A percentile compares a stretch with the other conserved stretches of the same genome.
Evolutionary conservation across 1,284 basidiomycete species (phyloP).

Genomic region (Malassezia slooffiae): DNA sequence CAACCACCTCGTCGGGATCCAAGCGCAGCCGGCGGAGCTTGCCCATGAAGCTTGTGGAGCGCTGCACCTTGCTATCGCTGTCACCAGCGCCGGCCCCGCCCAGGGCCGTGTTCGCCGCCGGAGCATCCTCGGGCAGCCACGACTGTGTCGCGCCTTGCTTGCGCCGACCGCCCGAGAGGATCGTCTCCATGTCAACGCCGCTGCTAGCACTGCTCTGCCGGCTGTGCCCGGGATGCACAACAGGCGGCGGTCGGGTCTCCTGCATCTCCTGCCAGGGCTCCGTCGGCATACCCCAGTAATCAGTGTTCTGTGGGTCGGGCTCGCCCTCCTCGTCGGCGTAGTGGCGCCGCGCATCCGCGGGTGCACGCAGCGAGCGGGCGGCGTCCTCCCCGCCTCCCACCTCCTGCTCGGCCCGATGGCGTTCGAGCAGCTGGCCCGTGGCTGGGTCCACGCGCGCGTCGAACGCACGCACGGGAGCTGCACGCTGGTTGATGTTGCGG

Average conservation of each 20-base stretch:
- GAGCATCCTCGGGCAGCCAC: too few species aligned
- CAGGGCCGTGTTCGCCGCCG: too few species aligned
- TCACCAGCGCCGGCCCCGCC: too few species aligned
- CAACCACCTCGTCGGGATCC: constrained; percentile 4
- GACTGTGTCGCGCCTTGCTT: too few species aligned
- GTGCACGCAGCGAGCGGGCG: too few species aligned
- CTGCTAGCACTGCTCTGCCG: neutral
- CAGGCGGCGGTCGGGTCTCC: neutral
- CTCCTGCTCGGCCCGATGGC: constrained; percentile 6
- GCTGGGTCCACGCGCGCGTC: constrained; percentile 39
- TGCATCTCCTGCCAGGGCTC: constrained; percentile 45
- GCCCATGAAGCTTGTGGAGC: constrained; percentile 9
- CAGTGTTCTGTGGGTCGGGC: constrained; percentile 33
- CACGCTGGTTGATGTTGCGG: constrained; percentile 24
- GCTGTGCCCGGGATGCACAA: too few species aligned
- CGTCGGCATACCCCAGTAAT: constrained; percentile 37
- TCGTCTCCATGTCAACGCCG: constrained; percentile 13
- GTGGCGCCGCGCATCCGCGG: too few species aligned
- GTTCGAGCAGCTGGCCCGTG: constrained; percentile 25
- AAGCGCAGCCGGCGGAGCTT: constrained; percentile 7
- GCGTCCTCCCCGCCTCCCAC: constrained; percentile 10
- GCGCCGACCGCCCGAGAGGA: constrained; percentile 7
- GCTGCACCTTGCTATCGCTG: neutral
- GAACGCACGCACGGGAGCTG: constrained; percentile 39
- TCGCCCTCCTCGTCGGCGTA: constrained; percentile 21